A percentile compares a stretch with the other conserved stretches of the same genome.
Evolutionary conservation across 2,329 filamentous ascomycete genomes (phyloP).

Genomic region (Botrytis cinerea): DNA sequence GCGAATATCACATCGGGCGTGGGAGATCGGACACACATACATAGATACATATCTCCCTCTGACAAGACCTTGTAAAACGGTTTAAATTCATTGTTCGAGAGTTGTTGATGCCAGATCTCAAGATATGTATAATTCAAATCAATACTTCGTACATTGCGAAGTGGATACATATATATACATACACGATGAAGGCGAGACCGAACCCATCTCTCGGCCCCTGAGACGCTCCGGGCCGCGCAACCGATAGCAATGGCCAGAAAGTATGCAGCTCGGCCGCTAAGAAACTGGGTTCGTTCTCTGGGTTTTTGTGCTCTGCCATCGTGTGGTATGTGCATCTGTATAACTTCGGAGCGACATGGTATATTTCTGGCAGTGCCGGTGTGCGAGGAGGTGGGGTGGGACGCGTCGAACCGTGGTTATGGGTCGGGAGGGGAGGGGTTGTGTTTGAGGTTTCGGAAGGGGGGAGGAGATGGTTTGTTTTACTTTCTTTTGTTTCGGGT

Average conservation of each 20-base stretch:
- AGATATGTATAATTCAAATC: background rate
- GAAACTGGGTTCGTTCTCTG: background rate
- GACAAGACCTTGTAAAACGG: rapidly evolving
- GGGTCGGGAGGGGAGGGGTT: background rate
- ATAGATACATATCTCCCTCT: background rate
- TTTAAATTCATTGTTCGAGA: background rate
- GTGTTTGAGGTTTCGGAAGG: no score
- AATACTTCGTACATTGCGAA: background rate
- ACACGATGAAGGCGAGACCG: background rate
- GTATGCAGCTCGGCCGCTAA: background rate
- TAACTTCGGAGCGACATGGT: background rate
- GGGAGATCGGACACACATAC: background rate
- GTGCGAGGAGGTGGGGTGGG: background rate
- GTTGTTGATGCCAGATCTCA: background rate
- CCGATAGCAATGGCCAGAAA: background rate
- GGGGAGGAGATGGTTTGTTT: no score
- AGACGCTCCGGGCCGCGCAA: background rate
- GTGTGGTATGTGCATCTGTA: background rate
- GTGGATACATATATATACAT: background rate
- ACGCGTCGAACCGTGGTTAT: background rate
- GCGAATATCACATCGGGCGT: background rate
- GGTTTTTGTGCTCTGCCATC: background rate
- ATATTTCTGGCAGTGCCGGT: background rate
- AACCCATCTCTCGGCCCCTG: background rate
- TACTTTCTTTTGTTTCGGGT: no score